phyloP scores from a whole-genome alignment of 228 moss, liverwort and hornwort species.

The Sphagnum fallax region DNA sequence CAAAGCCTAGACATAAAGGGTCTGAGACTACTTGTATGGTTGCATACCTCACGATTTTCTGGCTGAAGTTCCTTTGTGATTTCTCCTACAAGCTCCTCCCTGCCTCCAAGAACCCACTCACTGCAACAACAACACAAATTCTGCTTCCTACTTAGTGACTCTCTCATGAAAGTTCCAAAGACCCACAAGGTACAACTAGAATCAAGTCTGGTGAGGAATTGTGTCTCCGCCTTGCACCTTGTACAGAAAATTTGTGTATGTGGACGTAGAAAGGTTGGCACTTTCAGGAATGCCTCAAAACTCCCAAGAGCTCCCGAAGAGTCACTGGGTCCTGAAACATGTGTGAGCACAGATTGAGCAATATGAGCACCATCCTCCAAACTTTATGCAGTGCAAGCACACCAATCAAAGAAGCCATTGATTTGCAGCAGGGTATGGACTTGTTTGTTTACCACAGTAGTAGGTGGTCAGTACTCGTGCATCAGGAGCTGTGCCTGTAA shows the following conservation, averaged over 20 bases:
- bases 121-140: constrained; percentile 20
- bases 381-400: too few relatives aligned
- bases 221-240: constrained; percentile 32
- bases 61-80: constrained; percentile 74
- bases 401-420: too few relatives aligned
- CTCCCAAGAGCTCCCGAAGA: constrained; percentile 45
- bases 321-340: constrained; percentile 64
- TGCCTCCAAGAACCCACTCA: constrained; percentile 86
- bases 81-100: constrained; percentile 80
- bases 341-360: neutral
- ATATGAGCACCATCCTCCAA: neutral
- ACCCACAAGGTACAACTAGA: neutral
- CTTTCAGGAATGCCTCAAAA: constrained; percentile 80
- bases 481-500: constrained; percentile 73
- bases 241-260: constrained; percentile 90
- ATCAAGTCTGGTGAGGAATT: too few relatives aligned
- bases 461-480: constrained; percentile 83
- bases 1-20: too few relatives aligned
- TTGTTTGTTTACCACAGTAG: constrained; percentile 61
- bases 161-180: neutral
- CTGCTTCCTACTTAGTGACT: neutral
- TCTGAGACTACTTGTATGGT: neutral
- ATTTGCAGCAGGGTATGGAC: too few relatives aligned
- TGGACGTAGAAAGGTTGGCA: constrained; percentile 74
- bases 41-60: constrained; percentile 56